Conservation (phyloP, 2,329 filamentous ascomycete species). For the Pseudomassariella vexata region DNA sequence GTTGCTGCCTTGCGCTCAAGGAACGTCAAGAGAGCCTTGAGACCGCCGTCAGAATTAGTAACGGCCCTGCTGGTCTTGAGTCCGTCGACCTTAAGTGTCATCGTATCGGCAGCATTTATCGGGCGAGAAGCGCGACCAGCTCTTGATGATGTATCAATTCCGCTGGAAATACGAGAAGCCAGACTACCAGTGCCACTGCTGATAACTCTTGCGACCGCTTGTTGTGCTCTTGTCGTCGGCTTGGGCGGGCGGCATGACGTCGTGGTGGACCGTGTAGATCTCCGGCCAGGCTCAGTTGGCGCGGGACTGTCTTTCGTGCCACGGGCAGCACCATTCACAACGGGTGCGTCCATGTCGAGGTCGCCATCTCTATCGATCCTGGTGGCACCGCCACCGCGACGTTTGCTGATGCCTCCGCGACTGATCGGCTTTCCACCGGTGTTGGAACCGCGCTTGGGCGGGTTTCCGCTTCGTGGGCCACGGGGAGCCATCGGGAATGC, state of each 20-base stretch:
- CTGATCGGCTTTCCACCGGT: constrained; percentile 14
- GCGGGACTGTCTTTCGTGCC: constrained; percentile 14
- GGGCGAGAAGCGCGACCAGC: constrained; percentile 12
- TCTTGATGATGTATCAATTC: constrained; percentile 18
- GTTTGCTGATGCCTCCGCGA: constrained; percentile 47
- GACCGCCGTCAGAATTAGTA: constrained; percentile 59
- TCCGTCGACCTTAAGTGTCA: constrained; percentile 49
- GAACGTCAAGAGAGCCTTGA: constrained; percentile 60
- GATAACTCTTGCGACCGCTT: constrained; percentile 38
- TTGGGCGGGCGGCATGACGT: constrained; percentile 16
- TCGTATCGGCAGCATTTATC: constrained; percentile 21
- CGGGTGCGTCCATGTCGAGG: constrained; percentile 49
- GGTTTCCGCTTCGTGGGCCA: constrained; percentile 14
- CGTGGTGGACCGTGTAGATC: constrained; percentile 10
- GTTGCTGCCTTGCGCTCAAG: constrained; percentile 64
- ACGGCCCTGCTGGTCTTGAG: constrained; percentile 65
- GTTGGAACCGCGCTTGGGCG: constrained; percentile 13
- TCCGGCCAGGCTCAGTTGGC: constrained; percentile 10
- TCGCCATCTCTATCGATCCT: constrained; percentile 52
- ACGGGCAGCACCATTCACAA: constrained; percentile 23
- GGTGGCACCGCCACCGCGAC: constrained; percentile 27
- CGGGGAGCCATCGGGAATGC: constrained; percentile 11
- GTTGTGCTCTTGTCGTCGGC: constrained; percentile 27
- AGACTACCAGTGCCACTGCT: constrained; percentile 26
- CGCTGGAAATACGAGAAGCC: constrained; percentile 28